Base-by-base conservation (phyloP, 2,329 filamentous ascomycete species). In the Ophiostoma populinum region DNA sequence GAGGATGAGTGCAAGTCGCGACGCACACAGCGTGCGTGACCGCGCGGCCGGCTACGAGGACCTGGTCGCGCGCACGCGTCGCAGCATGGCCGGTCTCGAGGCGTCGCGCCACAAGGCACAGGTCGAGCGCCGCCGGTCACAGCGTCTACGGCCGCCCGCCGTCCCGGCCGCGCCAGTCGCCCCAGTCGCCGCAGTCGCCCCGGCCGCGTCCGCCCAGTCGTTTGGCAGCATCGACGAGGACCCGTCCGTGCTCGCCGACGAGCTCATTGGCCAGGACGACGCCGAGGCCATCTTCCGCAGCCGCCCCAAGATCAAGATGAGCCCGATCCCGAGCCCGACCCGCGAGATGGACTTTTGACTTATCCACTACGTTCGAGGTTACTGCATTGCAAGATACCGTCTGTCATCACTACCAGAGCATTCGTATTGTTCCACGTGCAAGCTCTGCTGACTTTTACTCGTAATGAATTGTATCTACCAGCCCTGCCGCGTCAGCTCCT, bases 231-330 rank as follows among this genome's bases (percentile, higher is more conserved):
- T 67, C 5, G 58, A 71, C 44, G 64, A 43, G 36, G 51, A 53
- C 21, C 49, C 54, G n/a, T 47, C 53, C 17, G 63, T 72, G 1
- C 63, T 80, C 7, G 63, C 67, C 0, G 77, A 87, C 48, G 68
- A 76, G 43, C 56, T 92, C 26, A 74, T 92, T 19, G 65, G 65
- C 12, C 66, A 75, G 36, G 75, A 82, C 44, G 82, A 92, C 40
- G 80, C 83, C 52, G 77, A 80, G 40, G 78, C 76, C 18, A 76
- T 93, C 1, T 94, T 94, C 52, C 81, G 76, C 55, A 86, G 80
- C 43, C 58, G 86, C 43, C 86, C 86, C 0, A 79, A 75, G 53
- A 72, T 94, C 44, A 75, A 76, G 43, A 70, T 70, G 9, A 92
- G 83, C 51, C 83, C 85, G 2, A 51, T 73, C 3, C 57, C 60